A percentile compares a stretch with the other conserved stretches of the same genome.
These are phyloP conservation scores for Erysimum cheiri DNA, from an alignment of 441 rosid genomes.

Conservation along the genomic window DNA sequence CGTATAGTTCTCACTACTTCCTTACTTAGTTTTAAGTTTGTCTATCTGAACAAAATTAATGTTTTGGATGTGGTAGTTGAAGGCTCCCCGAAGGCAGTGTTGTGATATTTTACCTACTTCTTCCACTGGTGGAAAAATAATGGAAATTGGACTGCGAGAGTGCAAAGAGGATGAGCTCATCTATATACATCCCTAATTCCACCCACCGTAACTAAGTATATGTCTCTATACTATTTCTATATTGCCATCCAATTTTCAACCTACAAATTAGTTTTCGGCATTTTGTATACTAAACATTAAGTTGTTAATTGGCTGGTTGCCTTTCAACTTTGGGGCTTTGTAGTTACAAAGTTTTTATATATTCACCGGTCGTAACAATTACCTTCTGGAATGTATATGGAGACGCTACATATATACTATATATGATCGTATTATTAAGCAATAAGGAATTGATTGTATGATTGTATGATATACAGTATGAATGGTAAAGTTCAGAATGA, in stretches of 20 bases:
- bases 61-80: conserved; percentile 54
- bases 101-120: conserved; percentile 78
- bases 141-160: conserved; percentile 77
- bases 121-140: conserved; percentile 50
- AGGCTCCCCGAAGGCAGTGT: conserved; percentile 86
- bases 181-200: conserved; percentile 53
- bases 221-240: neutral
- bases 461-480: neutral
- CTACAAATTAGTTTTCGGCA: neutral
- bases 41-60: neutral
- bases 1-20: neutral
- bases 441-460: neutral
- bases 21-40: neutral
- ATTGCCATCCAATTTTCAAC: neutral
- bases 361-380: neutral
- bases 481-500: neutral
- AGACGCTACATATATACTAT: neutral
- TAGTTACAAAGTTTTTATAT: neutral
- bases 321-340: conserved; percentile 12
- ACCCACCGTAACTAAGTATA: neutral
- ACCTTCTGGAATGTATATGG: neutral
- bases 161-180: conserved; percentile 77
- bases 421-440: conserved; percentile 4
- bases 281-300: neutral
- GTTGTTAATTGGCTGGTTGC: conserved; percentile 25